Evolutionary conservation across 208 protist species (phyloP), one percentile per base, ranked within the genome.

Genomic region (Crithidia mellificae): DNA sequence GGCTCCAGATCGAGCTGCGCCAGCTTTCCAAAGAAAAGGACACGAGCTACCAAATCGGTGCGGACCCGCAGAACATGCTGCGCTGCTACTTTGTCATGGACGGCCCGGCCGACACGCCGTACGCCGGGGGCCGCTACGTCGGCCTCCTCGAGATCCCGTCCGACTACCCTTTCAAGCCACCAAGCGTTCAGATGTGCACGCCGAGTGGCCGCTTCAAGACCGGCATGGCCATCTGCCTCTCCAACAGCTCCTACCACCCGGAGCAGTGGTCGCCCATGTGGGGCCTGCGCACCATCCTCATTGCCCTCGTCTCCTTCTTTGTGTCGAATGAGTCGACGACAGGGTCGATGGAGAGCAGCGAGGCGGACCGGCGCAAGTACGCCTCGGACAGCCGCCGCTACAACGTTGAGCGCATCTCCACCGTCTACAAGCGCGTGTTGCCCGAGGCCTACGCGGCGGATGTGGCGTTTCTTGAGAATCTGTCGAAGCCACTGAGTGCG

Each of bases 111-210:
- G 74, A 39, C 49, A 82, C 74, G 12, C 65, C 57, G 1, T 88
- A 88, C 55, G 74, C 53, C 25, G 97, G 94, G 22, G 98, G 98
- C 14, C 78, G 97, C 54, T 99, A 99, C 78, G 83, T 99, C 61
- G 98, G 98, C 0, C 72, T 94, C 47, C 86, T 99, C 20, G 74
- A 93, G 7, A 92, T 99, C 30, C 95, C 96, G 0, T 29, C 83
- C 4, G 90, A 99, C 32, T 99, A 99, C 75, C 98, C 98, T 2
- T 95, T 98, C 39, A 95, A 97, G 63, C 96, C 97, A n/a, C 97
- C 97, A 9, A 74, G 72, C 38, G 87, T 98, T 29, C 71, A 86
- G 27, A 68, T 98, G 56, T 72, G 78, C 19, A 97, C 93, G 8
- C 94, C 94, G 17, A 96, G 78, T 64, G 94, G 94, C 8, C 74